Base-by-base conservation (phyloP, 176 grass and related monocot genomes). In the Avena insularis region DNA sequence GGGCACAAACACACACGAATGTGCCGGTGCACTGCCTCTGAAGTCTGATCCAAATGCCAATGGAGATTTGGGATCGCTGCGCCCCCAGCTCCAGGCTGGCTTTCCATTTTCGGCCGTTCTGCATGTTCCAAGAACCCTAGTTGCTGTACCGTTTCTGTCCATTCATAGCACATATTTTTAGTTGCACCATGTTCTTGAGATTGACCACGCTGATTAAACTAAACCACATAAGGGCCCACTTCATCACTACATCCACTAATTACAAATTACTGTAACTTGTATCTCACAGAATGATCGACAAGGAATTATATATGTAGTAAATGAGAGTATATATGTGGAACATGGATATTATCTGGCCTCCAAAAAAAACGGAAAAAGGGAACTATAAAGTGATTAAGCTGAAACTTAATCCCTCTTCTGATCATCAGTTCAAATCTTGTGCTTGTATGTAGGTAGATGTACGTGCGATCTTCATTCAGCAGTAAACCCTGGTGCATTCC, bases 1-100 rank as follows among this genome's bases (percentile, higher is more conserved):
- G 73, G 78, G 90, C 90, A 78, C 92, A 78, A 12, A 50, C 72
- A 69, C 74, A 88, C 85, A 97, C 73, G 72, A 73, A 77, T 85
- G 23, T 84, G 87, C 86, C 88, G 87, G 92, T 88, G 81, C 84
- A 78, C 62, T 88, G 83, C 84, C 85, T 25, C 84, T 57, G 6
- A 57, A 57, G 55, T 57, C 16, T 77, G 79, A 90, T 86, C 89
- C 47, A 67, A 82, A 81, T 50, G 79, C 69, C 85, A 56, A 76
- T 85, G 86, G 81, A 86, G 82, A 84, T 91, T 63, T 82, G 20
- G 77, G 35, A 20, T 51, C 21, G 72, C 51, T 56, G 82, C 59
- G 25, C 75, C 83, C 83, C 62, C 68, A 31, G 59, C 74, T 82
- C 84, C 79, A 88, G 75, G 74, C 82, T 86, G 85, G 50, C 71